Conservation (phyloP, 2,329 filamentous ascomycete species). For the Ampelomyces quisqualis region DNA sequence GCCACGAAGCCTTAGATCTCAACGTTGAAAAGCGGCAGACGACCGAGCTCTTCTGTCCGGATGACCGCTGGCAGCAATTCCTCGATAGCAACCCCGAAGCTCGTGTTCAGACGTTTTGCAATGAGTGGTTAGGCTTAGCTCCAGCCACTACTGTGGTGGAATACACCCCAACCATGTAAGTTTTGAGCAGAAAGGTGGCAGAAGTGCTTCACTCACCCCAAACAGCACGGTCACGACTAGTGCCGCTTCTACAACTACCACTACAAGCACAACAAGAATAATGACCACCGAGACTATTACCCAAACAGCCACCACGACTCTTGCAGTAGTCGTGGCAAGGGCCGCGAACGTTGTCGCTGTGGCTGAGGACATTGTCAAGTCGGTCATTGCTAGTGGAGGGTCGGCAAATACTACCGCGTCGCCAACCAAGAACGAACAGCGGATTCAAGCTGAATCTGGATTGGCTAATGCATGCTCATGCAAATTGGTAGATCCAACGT, state of each 20-base stretch:
- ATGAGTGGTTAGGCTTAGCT: constrained; percentile 29
- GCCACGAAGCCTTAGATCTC: constrained; percentile 1
- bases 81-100: constrained; percentile 13
- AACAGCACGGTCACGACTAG: constrained; percentile 24
- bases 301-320: constrained; percentile 22
- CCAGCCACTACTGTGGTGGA: constrained; percentile 25
- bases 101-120: constrained; percentile 29
- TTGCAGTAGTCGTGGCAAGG: constrained; percentile 14
- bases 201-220: too few relatives aligned
- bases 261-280: constrained; percentile 17
- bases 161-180: constrained; percentile 30
- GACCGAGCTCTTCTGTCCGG: constrained; percentile 16
- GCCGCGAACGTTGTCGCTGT: constrained; percentile 20
- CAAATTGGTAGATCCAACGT: constrained; percentile 29
- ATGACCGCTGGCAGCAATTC: constrained; percentile 19
- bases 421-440: constrained; percentile 12
- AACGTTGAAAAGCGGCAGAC: constrained; percentile 20
- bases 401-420: constrained; percentile 6
- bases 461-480: constrained; percentile 37
- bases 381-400: constrained; percentile 23
- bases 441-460: constrained; percentile 20
- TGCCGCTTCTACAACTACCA: constrained; percentile 18
- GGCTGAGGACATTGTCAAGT: constrained; percentile 24
- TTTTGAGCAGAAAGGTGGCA: too few relatives aligned
- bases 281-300: constrained; percentile 26